These are phyloP conservation scores for Smittium mucronatum DNA, from an alignment of 371 early-diverging fungal species.

Conservation along the genomic window DNA sequence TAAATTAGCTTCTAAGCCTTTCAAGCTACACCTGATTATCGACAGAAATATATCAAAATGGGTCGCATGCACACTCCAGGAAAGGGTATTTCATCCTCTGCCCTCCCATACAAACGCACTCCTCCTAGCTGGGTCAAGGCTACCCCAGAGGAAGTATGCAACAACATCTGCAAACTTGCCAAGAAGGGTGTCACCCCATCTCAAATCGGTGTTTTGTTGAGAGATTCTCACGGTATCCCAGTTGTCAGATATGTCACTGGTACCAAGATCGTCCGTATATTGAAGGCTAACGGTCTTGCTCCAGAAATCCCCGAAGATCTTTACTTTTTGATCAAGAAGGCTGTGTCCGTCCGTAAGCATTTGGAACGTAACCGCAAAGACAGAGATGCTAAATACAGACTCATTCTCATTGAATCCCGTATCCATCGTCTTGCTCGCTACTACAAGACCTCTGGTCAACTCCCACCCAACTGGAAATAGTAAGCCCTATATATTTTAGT, in stretches of 20 bases:
- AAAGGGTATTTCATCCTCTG: slow-evolving; percentile 97
- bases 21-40: not conserved
- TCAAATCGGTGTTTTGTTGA: slow-evolving; percentile 97
- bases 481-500: slow-evolving; percentile 36
- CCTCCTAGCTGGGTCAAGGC: slow-evolving; percentile 97
- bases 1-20: too few species aligned
- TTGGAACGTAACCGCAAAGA: slow-evolving; percentile 99
- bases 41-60: slow-evolving; percentile 43
- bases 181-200: slow-evolving; percentile 99
- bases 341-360: slow-evolving; percentile 98
- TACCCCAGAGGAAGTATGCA: slow-evolving; percentile 91
- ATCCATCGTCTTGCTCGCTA: slow-evolving; percentile 98
- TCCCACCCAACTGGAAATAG: slow-evolving; percentile 99
- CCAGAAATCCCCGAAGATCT: slow-evolving; percentile 99
- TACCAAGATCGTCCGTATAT: slow-evolving; percentile 75
- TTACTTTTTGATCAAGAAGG: slow-evolving; percentile 98
- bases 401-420: slow-evolving; percentile 97
- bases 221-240: slow-evolving; percentile 97
- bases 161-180: slow-evolving; percentile 96
- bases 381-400: slow-evolving; percentile 97
- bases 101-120: slow-evolving; percentile 97
- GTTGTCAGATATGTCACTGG: slow-evolving; percentile 93
- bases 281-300: slow-evolving; percentile 53
- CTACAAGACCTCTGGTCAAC: slow-evolving; percentile 97
- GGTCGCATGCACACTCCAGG: slow-evolving; percentile 96